Base-by-base conservation (phyloP, 441 rosid genomes). In the Biscutella laevigata region DNA sequence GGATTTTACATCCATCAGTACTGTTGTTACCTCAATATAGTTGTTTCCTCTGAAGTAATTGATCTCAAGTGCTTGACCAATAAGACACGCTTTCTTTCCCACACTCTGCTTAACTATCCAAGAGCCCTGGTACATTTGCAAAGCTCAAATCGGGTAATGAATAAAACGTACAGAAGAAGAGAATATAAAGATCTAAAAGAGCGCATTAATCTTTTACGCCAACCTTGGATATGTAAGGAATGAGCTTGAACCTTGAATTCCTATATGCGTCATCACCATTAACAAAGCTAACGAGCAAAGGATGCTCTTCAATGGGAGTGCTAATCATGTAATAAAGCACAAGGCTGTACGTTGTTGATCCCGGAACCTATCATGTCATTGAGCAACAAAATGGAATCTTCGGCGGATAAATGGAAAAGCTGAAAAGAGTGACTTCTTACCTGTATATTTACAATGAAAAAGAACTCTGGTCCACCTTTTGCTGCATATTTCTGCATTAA, bases 71-170 rank as follows among this genome's bases (percentile, higher is more conserved):
- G 98, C 98, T 68, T 91, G 98, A 57, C 96, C 98, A 66, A 85
- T 63, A 64, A 87, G 75, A 73, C 98, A 91, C 25, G 96, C 95
- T 75, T 87, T 91, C 73, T 87, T 91, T 54, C 98, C 98, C 4
- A 91, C 96, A 63, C 98, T 91, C 66, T 87, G 96, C 75, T 85
- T 91, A 30, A 91, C 98, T 71, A 87, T 83, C 98, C 98, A 90
- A 4, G 98, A 87, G 35, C 98, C 98, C 98, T 90, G 77, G 56
- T 11, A 12, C 39, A 35, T 21, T 9, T 20, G 2, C 36, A 29
- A 45, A 44, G 32, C 55, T 27, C 36, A 43, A 15, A 29, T n/a
- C 48, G 0, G 4, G 0, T 6, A n/a, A 37, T 58, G 38, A 43
- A 39, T 27, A 37, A 12, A 11, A 2, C n/a, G 1, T 33, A 34